Evolutionary conservation across 2,329 filamentous ascomycete genomes (phyloP).

Genomic region (Clonostachys rhizophaga): DNA sequence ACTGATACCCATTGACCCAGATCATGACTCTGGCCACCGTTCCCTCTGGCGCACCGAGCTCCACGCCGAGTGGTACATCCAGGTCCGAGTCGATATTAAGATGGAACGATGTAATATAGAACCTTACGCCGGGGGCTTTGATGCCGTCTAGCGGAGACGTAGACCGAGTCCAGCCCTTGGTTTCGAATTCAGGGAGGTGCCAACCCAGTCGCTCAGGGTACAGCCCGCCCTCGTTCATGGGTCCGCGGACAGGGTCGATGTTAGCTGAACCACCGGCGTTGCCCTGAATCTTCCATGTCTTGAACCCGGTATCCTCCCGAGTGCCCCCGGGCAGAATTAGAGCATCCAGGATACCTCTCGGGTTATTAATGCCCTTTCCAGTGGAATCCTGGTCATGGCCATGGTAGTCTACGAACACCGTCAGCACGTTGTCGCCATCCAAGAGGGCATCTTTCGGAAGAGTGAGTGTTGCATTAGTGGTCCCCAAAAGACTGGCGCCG

Average conservation of each 20-base stretch:
- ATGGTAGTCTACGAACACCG: slow-evolving; percentile 64
- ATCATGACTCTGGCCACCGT: slow-evolving; percentile 43
- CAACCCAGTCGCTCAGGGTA: slow-evolving; percentile 52
- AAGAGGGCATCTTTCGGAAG: slow-evolving; percentile 34
- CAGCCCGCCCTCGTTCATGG: slow-evolving; percentile 55
- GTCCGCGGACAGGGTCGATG: slow-evolving; percentile 48
- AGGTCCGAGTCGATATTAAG: slow-evolving; percentile 47
- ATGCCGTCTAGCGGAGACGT: slow-evolving; percentile 36
- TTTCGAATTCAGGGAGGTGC: slow-evolving; percentile 47
- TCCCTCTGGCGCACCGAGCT: slow-evolving; percentile 38
- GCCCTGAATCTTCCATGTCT: slow-evolving; percentile 58
- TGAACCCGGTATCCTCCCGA: slow-evolving; percentile 36
- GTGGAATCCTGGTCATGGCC: slow-evolving; percentile 59
- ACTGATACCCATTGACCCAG: slow-evolving; percentile 69
- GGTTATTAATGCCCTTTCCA: slow-evolving; percentile 43
- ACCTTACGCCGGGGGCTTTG: slow-evolving; percentile 40
- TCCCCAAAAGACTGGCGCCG: slow-evolving; percentile 21
- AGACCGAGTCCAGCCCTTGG: slow-evolving; percentile 34
- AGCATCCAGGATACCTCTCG: slow-evolving; percentile 48
- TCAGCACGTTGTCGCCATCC: slow-evolving; percentile 53
- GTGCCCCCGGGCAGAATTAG: slow-evolving; percentile 34
- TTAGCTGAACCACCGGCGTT: slow-evolving; percentile 58
- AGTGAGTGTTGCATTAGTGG: too few relatives aligned
- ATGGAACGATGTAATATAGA: slow-evolving; percentile 47
- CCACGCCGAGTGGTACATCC: slow-evolving; percentile 51